These are phyloP conservation scores for Rhodotorula sp. DNA, from an alignment of 1,284 basidiomycete genomes.

Conservation along the genomic window DNA sequence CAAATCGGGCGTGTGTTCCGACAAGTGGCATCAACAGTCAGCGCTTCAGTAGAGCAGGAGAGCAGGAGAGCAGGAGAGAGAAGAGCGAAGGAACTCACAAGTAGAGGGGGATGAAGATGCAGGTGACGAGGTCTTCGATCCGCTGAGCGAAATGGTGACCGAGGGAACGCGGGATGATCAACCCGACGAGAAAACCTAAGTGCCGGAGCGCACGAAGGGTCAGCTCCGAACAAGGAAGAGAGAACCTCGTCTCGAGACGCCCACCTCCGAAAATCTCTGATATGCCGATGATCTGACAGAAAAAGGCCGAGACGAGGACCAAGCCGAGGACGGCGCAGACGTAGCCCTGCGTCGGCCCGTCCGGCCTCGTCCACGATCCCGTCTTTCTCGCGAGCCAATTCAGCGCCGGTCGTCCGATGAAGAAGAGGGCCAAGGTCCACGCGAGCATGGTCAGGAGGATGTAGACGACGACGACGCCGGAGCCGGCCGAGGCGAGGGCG, in stretches of 20 bases:
- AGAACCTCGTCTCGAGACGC: too few species aligned
- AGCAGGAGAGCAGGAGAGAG: neutral
- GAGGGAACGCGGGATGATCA: constrained; percentile 86
- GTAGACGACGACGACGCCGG: constrained; percentile 67
- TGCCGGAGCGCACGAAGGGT: constrained; percentile 60
- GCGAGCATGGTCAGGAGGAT: constrained; percentile 76
- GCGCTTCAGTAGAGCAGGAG: too few species aligned
- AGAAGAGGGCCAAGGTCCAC: constrained; percentile 73
- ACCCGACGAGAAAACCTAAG: constrained; percentile 69
- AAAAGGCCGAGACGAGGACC: constrained; percentile 74
- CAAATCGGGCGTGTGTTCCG: too few species aligned
- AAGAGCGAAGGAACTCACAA: neutral
- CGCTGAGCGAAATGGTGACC: constrained; percentile 63
- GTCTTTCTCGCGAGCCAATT: constrained; percentile 64
- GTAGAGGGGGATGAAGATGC: constrained; percentile 66
- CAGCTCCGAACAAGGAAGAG: constrained; percentile 46
- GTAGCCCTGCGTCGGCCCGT: constrained; percentile 67
- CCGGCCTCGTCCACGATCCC: constrained; percentile 66
- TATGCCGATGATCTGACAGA: constrained; percentile 81
- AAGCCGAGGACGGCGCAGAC: constrained; percentile 72
- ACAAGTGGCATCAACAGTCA: too few species aligned
- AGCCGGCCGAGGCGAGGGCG: constrained; percentile 79
- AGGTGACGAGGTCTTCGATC: constrained; percentile 67
- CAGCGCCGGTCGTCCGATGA: constrained; percentile 59
- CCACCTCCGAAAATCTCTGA: constrained; percentile 20